Base-by-base conservation (phyloP, 2,329 filamentous ascomycete species). In the Fusarium sp. region DNA sequence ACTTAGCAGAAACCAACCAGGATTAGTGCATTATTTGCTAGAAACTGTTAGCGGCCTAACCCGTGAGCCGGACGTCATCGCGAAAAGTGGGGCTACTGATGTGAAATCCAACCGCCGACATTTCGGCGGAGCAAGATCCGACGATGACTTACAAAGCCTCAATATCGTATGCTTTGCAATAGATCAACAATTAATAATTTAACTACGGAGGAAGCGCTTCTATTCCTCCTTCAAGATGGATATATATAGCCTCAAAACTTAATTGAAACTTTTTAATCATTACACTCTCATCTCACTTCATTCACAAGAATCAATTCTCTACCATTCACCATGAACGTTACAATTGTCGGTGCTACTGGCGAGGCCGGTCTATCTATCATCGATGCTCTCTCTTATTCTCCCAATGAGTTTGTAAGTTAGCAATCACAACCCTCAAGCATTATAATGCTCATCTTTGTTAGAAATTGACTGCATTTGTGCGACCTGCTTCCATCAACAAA, bases 331-430 rank as follows among this genome's bases (percentile, higher is more conserved):
- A 71, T 71, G 69, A 72, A 73, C 20, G 70, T 73, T 15, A 56
- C 67, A 23, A 59, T 73, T 35, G 63, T 69, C 45, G 70, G 70
- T n/a, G 70, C 70, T 30, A 62, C 65, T 33, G 70, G 70, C 54
- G 63, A 71, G 42, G 67, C 53, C 13, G 70, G 70, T 32, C 42
- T 59, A 23, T 69, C 67, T 30, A 62, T 65, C 37, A 57, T 71
- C 11, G 23, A 70, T 13, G 70, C 63, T 5, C 64, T 73, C 23
- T 23, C 62, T 5, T 7, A 35, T 9, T 66, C 63, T 8, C n/a
- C 59, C 17, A 60, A 20, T n/a, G 26, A 62, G 4, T 73, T 73
- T 61, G 70, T 73, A 27, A 48, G 70, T 45, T 23, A 2, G 4
- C 6, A 6, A 3, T 15, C 15, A 9, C 13, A 18, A 7, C 4